Conservation (phyloP, 257 asterid genomes). For the Paulownia fortunei region DNA sequence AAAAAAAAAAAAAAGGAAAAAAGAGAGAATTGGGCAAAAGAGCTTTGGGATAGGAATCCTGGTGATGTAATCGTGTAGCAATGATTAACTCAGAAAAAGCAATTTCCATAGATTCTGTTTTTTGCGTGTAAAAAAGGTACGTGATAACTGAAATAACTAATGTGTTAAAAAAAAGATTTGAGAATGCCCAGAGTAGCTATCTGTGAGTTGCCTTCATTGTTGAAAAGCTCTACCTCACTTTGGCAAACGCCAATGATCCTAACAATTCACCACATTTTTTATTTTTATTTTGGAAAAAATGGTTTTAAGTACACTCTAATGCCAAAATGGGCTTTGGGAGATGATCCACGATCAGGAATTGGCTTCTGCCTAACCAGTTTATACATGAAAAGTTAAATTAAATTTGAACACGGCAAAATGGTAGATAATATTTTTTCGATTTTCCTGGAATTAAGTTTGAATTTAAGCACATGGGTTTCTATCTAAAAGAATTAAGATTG, state of each 20-base stretch:
- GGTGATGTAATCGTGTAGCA: slow-evolving; percentile 47
- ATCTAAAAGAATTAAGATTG: no score
- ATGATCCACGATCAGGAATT: no score
- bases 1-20: not conserved
- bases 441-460: no score
- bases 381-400: no score
- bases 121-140: slow-evolving; percentile 49
- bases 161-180: slow-evolving; percentile 18
- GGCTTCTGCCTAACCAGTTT: not conserved
- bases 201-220: slow-evolving; percentile 21
- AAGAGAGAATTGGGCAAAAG: not conserved
- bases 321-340: not conserved
- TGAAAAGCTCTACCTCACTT: slow-evolving; percentile 30
- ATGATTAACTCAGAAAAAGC: slow-evolving; percentile 44
- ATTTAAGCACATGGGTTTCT: no score
- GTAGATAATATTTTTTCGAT: no score
- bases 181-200: slow-evolving; percentile 42
- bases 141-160: slow-evolving; percentile 32
- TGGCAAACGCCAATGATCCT: slow-evolving; percentile 43
- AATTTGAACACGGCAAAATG: no score
- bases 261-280: not conserved
- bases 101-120: slow-evolving; percentile 43
- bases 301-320: not conserved
- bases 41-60: not conserved
- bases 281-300: no score